Conservation (phyloP, 2,329 filamentous ascomycete species). For the Colletotrichum nymphaeae region DNA sequence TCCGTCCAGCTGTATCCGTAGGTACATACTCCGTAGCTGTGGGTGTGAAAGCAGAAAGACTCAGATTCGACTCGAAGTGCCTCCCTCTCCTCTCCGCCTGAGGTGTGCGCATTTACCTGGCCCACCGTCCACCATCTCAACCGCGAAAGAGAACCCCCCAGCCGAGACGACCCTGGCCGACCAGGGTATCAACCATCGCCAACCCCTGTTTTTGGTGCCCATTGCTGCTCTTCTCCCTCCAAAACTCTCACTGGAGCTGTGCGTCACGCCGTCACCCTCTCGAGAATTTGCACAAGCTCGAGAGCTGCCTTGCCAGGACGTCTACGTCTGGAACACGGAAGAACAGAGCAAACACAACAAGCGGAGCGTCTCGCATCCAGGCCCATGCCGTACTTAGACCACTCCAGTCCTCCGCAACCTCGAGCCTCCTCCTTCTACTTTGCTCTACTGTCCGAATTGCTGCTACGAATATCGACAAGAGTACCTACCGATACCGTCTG, state of each 20-base stretch:
- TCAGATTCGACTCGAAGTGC: too few species aligned
- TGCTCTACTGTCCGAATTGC: neutral
- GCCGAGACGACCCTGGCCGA: neutral
- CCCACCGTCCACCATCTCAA: neutral
- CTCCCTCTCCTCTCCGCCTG: too few species aligned
- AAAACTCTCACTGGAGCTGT: neutral
- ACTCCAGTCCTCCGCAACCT: conserved; percentile 18
- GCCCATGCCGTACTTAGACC: conserved; percentile 11
- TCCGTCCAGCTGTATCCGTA: neutral
- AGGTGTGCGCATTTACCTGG: neutral
- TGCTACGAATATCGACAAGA: neutral
- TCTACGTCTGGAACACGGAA: neutral
- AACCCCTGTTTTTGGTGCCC: conserved; percentile 12
- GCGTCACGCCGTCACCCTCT: conserved; percentile 31
- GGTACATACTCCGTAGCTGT: neutral
- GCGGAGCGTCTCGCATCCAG: neutral
- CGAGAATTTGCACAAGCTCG: conserved; percentile 18
- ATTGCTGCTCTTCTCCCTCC: conserved; percentile 16
- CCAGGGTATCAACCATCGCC: neutral
- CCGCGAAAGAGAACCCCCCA: neutral
- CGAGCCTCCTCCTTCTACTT: neutral
- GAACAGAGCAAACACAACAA: neutral
- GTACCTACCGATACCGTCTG: neutral
- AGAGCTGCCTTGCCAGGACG: neutral
- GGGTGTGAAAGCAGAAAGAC: neutral